A percentile compares a stretch with the other conserved stretches of the same genome.
phyloP scores from a whole-genome alignment of 1,284 basidiomycete species.

The Limonomyces culmigenus region DNA sequence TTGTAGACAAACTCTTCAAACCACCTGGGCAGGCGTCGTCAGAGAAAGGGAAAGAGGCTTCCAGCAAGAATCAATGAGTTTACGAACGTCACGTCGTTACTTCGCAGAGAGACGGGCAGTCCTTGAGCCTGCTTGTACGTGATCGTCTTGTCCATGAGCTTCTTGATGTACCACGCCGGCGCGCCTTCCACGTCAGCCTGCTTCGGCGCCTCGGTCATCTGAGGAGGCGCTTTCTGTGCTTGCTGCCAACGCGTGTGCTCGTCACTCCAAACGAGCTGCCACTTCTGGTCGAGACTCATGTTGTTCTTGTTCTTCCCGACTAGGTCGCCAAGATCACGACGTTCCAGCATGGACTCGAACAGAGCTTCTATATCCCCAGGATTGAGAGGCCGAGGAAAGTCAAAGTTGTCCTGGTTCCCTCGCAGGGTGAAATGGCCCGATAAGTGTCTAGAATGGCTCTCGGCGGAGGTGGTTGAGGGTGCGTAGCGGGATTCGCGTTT shows the following conservation, averaged over 20 bases:
- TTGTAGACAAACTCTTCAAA: constrained; percentile 62
- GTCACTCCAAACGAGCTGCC: constrained; percentile 80
- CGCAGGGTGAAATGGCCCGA: constrained; percentile 9
- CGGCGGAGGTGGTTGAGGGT: constrained; percentile 33
- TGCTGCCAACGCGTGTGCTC: constrained; percentile 71
- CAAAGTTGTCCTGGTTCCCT: constrained; percentile 39
- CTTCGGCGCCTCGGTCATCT: constrained; percentile 40
- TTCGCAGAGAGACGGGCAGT: constrained; percentile 68
- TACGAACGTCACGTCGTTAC: constrained; percentile 63
- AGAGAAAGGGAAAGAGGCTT: too few species aligned
- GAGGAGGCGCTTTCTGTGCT: constrained; percentile 27
- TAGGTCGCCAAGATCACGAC: constrained; percentile 44
- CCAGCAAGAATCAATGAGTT: too few species aligned
- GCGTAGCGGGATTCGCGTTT: constrained; percentile 52
- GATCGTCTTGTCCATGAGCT: constrained; percentile 77
- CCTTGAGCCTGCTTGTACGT: constrained; percentile 68
- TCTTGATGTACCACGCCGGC: constrained; percentile 82
- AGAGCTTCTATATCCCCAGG: constrained; percentile 62
- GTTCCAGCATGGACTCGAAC: constrained; percentile 60
- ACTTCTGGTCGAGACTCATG: constrained; percentile 75
- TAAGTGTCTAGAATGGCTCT: constrained; percentile 3
- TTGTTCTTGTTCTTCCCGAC: too few species aligned
- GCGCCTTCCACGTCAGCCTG: constrained; percentile 41
- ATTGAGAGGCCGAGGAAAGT: constrained; percentile 54
- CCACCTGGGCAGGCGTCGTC: constrained; percentile 37